Evolutionary conservation across 2,329 filamentous ascomycete genomes (phyloP), one percentile per base, ranked within the genome.

Genomic region (Alternaria solani): DNA sequence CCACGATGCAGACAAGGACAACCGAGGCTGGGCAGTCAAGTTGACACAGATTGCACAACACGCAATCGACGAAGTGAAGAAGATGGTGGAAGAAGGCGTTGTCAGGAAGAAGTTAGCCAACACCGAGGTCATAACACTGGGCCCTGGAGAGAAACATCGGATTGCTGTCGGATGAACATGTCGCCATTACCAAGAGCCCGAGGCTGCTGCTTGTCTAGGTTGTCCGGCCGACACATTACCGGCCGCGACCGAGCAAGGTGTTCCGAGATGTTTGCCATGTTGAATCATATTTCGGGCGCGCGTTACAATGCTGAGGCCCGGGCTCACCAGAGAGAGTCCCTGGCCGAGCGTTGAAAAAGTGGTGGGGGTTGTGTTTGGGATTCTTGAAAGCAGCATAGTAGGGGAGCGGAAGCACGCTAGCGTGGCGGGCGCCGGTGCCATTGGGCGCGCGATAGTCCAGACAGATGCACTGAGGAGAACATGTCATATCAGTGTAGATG

Each of bases 1-100:
- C 0, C 87, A 89, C 63, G 87, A 89, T 66, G 86, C 84, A 5
- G 83, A 86, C 28, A 89, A 89, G 69, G 80, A 85, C 36, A 82
- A 84, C 26, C 79, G 78, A 4, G 87, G 87, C 0, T 69, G 86
- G 51, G 83, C 82, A 3, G 85, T 83, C 5, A 81, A 75, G 41
- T 80, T 84, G 70, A 79, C 87, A 5, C 82, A 80, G 62, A 85
- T 83, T 26, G 73, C 69, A 7, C 76, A 76, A 54, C 74, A 66
- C 53, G 66, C 68, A 34, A 64, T 71, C 8, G 67, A 74, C 18
- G 66, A 76, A 44, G 71, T 77, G 43, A 68, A 71, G 52, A 69
- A 51, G 51, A 72, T 71, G 73, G 51, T 78, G 4, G 62, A 66
- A 8, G 63, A 71, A 28, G 66, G 67, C 5, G 47, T 38, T 18